Conservation (phyloP, 2,329 filamentous ascomycete genomes). For the Sclerotiophoma versabilis region DNA sequence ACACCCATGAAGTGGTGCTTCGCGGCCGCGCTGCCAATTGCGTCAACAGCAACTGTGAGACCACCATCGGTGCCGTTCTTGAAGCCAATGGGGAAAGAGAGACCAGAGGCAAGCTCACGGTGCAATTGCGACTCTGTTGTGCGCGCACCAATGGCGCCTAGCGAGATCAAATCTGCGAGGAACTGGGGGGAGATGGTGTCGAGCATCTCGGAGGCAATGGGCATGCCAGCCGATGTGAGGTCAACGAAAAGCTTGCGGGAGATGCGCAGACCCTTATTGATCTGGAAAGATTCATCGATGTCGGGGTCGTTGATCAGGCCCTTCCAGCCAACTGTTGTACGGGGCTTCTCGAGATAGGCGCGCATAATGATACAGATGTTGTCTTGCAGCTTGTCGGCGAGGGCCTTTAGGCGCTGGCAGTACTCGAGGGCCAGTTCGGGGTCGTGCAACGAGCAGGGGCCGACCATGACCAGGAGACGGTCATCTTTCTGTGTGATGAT, state of each 20-base stretch:
- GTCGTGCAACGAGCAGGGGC: constrained; percentile 97
- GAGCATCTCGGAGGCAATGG: constrained; percentile 97
- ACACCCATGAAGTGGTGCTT: constrained; percentile 98
- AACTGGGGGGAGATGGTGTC: constrained; percentile 99
- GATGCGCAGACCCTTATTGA: constrained; percentile 96
- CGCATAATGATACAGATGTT: constrained; percentile 97
- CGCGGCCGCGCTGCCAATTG: constrained; percentile 81
- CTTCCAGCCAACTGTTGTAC: constrained; percentile 99
- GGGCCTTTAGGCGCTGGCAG: constrained; percentile 75
- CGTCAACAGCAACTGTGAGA: constrained; percentile 90
- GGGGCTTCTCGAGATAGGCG: constrained; percentile 97
- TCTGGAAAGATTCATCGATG: constrained; percentile 96
- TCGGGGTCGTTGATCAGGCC: constrained; percentile 99
- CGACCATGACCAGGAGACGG: constrained; percentile 91
- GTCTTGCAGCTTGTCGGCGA: constrained; percentile 79
- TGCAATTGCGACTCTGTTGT: constrained; percentile 98
- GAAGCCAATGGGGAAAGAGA: constrained; percentile 98
- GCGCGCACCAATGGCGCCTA: constrained; percentile 93
- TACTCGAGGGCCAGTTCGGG: constrained; percentile 88
- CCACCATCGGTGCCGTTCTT: constrained; percentile 99
- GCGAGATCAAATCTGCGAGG: constrained; percentile 92
- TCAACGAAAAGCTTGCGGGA: constrained; percentile 94
- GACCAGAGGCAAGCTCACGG: constrained; percentile 90
- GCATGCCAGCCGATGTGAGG: constrained; percentile 85
- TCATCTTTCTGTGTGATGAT: constrained; percentile 83